Conservation (phyloP, 192 early-diverging fungal species). For the Coemansia umbellata region DNA sequence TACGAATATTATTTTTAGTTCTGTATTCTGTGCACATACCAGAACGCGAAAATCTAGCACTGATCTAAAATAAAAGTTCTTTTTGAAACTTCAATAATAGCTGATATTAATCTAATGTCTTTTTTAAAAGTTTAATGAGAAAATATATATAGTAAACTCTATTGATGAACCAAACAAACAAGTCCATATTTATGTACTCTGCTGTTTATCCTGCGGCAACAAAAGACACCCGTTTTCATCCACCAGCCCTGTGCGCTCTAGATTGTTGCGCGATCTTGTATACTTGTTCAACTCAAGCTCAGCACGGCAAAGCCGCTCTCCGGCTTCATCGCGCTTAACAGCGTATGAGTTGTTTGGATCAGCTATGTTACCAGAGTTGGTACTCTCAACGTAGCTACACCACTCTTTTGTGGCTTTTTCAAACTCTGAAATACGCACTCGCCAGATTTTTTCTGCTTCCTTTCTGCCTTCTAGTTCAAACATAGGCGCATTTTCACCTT, state of each 20-base stretch:
- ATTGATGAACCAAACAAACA: too few relatives aligned
- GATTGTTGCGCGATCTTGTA: conserved; percentile 19
- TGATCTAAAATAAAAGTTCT: too few relatives aligned
- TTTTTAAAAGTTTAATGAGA: too few relatives aligned
- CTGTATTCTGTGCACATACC: too few relatives aligned
- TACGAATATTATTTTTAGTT: too few relatives aligned
- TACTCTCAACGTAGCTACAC: conserved; percentile 4
- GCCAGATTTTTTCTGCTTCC: conserved; percentile 29
- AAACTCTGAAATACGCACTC: conserved; percentile 17
- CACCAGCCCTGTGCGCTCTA: conserved; percentile 21
- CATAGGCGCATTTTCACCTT: conserved; percentile 29
- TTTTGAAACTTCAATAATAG: too few relatives aligned
- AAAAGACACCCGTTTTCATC: conserved; percentile 14
- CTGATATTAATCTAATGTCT: too few relatives aligned
- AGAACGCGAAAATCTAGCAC: too few relatives aligned
- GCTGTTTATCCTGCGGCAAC: conserved; percentile 9
- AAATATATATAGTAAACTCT: too few relatives aligned
- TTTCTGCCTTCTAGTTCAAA: conserved; percentile 26
- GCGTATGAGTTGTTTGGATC: background rate
- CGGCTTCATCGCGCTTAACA: conserved; percentile 15
- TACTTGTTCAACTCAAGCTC: conserved; percentile 30
- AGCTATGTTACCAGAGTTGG: background rate
- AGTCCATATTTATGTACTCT: background rate
- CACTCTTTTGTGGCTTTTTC: conserved; percentile 27
- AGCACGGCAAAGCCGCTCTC: conserved; percentile 10